These are phyloP conservation scores for Leccinum longicurvipes DNA, from an alignment of 768 basidiomycete species.

Conservation along the genomic window DNA sequence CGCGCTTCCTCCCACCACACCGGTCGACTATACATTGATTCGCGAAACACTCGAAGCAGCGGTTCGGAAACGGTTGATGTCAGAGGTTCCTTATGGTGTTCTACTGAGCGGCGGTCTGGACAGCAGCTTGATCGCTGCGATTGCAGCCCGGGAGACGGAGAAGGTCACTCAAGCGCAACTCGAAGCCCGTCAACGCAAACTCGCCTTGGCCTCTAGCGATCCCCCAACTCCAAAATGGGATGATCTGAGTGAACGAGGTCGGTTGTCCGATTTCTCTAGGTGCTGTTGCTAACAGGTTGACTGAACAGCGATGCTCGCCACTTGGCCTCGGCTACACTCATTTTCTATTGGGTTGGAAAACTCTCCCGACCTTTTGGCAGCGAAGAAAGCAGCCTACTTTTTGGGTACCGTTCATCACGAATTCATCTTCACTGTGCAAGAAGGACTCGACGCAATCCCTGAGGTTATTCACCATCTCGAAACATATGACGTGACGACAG, in stretches of 20 bases:
- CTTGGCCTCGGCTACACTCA: conserved; percentile 97
- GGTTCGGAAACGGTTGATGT: conserved; percentile 96
- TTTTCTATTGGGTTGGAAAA: conserved; percentile 95
- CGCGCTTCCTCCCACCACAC: conserved; percentile 50
- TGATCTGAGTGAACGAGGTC: conserved; percentile 54
- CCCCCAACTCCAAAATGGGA: conserved; percentile 51
- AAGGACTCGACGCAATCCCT: conserved; percentile 94
- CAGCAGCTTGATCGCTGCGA: conserved; percentile 91
- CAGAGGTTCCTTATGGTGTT: conserved; percentile 97
- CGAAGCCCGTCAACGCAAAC: conserved; percentile 59
- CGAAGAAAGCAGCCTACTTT: conserved; percentile 88
- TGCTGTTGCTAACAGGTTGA: conserved; percentile 3
- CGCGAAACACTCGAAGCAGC: conserved; percentile 86
- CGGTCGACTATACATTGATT: conserved; percentile 64
- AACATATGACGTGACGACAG: conserved; percentile 98
- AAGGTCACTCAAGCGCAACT: conserved; percentile 80
- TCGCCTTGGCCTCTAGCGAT: conserved; percentile 52
- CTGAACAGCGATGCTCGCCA: conserved; percentile 60
- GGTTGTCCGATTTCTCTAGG: not conserved
- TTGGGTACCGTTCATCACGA: conserved; percentile 96
- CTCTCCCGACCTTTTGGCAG: conserved; percentile 95
- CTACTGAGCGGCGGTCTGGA: conserved; percentile 94
- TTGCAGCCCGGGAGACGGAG: conserved; percentile 94
- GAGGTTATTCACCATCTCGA: conserved; percentile 98
- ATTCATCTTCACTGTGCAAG: conserved; percentile 96